Percentiles rank a stretch among this genome's conserved stretches.
phyloP scores from a whole-genome alignment of 805 yeast species.

The Cyberlindnera maclurae region DNA sequence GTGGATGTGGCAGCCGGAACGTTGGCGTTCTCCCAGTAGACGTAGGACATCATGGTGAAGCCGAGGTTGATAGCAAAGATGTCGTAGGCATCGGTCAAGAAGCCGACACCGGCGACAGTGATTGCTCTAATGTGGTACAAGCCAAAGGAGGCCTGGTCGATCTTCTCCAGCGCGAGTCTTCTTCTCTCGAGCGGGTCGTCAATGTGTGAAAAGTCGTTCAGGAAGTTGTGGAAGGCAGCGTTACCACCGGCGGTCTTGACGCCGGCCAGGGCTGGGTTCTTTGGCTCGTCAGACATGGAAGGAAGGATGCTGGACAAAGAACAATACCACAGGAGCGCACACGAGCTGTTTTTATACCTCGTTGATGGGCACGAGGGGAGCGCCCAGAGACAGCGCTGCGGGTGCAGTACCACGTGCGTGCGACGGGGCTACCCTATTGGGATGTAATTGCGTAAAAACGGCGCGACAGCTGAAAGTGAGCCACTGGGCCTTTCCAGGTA shows the following conservation, averaged over 20 bases:
- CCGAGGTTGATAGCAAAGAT: constrained; percentile 86
- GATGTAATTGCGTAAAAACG: no score
- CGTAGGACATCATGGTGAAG: constrained; percentile 70
- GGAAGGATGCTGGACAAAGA: no score
- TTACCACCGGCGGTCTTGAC: constrained; percentile 62
- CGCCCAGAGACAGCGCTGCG: no score
- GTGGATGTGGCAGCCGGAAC: constrained; percentile 72
- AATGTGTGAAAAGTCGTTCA: constrained; percentile 73
- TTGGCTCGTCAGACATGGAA: constrained; percentile 13
- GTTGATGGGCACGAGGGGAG: no score
- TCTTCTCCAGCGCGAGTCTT: constrained; percentile 76
- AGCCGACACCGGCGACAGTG: constrained; percentile 87
- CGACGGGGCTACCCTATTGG: no score
- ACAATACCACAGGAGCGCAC: no score
- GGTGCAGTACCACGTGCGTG: no score
- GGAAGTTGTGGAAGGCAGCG: constrained; percentile 77
- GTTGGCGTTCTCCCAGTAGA: constrained; percentile 52
- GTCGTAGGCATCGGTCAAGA: constrained; percentile 89
- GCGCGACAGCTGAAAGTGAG: no score
- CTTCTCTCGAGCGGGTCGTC: constrained; percentile 84
- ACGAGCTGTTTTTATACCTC: no score
- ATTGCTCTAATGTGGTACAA: constrained; percentile 82
- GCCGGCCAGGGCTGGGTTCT: constrained; percentile 22
- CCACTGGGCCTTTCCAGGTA: no score
- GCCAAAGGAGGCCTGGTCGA: constrained; percentile 71